Evolutionary conservation across 2,329 filamentous ascomycete species (phyloP), one percentile per base, ranked within the genome.

Genomic region (Aureobasidium sp.): DNA sequence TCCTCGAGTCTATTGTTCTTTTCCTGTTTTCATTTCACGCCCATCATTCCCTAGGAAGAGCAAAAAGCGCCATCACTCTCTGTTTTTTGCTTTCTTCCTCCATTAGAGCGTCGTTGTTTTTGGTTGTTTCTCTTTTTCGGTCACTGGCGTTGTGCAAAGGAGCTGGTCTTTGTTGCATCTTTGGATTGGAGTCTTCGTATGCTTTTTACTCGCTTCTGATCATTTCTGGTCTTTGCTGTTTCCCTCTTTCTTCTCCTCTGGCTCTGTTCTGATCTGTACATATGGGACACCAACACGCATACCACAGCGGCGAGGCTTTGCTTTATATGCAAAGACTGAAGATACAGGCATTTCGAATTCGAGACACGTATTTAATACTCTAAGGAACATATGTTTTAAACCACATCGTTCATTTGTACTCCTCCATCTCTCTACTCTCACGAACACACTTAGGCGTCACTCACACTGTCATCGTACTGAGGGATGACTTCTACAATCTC

Each of bases 41-140:
- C 36, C 34, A 55, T 44, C 51, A 55, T 55, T 55, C 51, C 39
- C 51, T 55, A 30, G 37, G 51, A 55, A 44, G 51, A 55, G 51
- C 39, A 55, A 55, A 55, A 55, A 29, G 36, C 36, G 25, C 51
- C 51, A 44, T 55, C 51, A 55, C 51, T 55, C 51, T 44, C 39
- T 55, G 37, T 55, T 55, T 44, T 14, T 21, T 55, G 51, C 51
- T 55, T 21, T 27, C 29, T 55, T 55, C 51, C 50, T 27, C 25
- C 30, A 21, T 21, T 41, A 21, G 13, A 42, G 50, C 50, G 50
- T 54, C 42, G 21, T 37, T 36, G 37, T 54, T n/a, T 29, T 39
- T 13, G 11, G 21, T 21, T 21, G 21, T 21, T 34, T 49, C 21
- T 6, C 25, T 30, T 13, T n/a, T 21, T 11, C 41, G 27, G 41